These are phyloP conservation scores for Byssothecium circinans DNA, from an alignment of 2,329 filamentous ascomycete species.

Conservation along the genomic window DNA sequence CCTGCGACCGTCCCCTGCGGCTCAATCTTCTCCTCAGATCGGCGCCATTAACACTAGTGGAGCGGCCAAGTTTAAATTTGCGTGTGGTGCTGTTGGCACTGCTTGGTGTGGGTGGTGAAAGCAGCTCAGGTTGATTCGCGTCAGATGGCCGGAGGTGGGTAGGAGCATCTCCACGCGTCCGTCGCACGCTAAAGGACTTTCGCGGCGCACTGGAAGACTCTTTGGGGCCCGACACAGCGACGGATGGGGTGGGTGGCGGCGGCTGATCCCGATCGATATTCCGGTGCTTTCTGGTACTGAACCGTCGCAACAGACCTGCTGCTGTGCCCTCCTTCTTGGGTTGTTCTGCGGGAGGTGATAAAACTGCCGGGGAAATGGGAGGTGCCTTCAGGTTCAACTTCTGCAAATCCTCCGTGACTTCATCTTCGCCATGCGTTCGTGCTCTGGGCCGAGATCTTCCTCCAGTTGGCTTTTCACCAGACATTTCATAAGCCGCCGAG, in stretches of 20 bases:
- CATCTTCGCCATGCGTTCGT: constrained; percentile 92
- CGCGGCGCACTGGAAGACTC: constrained; percentile 67
- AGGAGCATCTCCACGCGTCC: constrained; percentile 54
- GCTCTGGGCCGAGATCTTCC: constrained; percentile 82
- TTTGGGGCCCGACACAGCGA: constrained; percentile 77
- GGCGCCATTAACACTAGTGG: constrained; percentile 88
- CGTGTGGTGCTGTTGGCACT: constrained; percentile 59
- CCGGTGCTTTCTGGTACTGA: constrained; percentile 81
- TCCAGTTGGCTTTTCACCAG: constrained; percentile 83
- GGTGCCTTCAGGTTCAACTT: constrained; percentile 60
- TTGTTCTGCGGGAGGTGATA: constrained; percentile 56
- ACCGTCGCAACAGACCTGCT: constrained; percentile 78
- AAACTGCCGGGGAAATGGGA: constrained; percentile 52
- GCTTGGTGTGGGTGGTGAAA: constrained; percentile 72
- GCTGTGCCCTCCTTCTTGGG: constrained; percentile 86
- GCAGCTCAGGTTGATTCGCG: constrained; percentile 71
- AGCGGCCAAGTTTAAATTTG: constrained; percentile 71
- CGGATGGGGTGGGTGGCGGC: constrained; percentile 69
- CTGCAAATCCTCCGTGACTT: constrained; percentile 73
- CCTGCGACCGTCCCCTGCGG: constrained; percentile 58
- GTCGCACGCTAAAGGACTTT: constrained; percentile 86
- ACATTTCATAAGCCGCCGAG: constrained; percentile 78
- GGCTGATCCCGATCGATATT: constrained; percentile 60
- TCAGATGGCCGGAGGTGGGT: constrained; percentile 53
- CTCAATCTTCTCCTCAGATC: constrained; percentile 71